phyloP scores from a whole-genome alignment of 2,329 filamentous ascomycete species.

The Colletotrichum destructivum region DNA sequence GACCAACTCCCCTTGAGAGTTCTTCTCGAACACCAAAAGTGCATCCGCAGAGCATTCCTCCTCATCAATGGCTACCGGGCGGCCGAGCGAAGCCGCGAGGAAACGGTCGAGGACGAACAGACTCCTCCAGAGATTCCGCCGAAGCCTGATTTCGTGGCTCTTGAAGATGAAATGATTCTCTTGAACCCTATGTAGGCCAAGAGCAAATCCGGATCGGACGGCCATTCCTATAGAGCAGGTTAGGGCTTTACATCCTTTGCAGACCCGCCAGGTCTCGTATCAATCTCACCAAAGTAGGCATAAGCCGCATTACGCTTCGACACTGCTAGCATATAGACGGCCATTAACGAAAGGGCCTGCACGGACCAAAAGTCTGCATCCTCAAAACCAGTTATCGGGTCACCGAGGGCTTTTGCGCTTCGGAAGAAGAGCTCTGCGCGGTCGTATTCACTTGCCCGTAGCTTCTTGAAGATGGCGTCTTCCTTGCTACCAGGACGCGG shows the following conservation, averaged over 20 bases:
- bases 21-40: conserved; percentile 48
- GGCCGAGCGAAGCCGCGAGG: conserved; percentile 73
- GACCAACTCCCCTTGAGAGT: conserved; percentile 30
- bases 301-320: conserved; percentile 76
- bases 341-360: conserved; percentile 75
- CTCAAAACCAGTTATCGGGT: conserved; percentile 66
- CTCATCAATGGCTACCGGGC: conserved; percentile 73
- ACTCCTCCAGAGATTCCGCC: conserved; percentile 75
- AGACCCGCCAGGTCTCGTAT: neutral
- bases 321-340: conserved; percentile 74
- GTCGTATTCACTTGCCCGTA: conserved; percentile 64
- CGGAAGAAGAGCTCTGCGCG: conserved; percentile 75
- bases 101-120: conserved; percentile 77
- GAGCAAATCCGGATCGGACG: conserved; percentile 72
- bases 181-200: conserved; percentile 72
- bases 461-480: conserved; percentile 64
- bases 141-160: conserved; percentile 59
- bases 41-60: conserved; percentile 72
- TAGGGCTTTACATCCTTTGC: conserved; percentile 30
- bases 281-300: conserved; percentile 68
- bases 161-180: conserved; percentile 71
- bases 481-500: conserved; percentile 65
- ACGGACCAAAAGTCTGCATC: conserved; percentile 77
- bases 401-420: conserved; percentile 68
- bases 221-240: conserved; percentile 67